Percentiles rank a stretch among this genome's conserved stretches.
phyloP scores from a whole-genome alignment of 1,139 yeast species.

The Blastobotrys persicus region DNA sequence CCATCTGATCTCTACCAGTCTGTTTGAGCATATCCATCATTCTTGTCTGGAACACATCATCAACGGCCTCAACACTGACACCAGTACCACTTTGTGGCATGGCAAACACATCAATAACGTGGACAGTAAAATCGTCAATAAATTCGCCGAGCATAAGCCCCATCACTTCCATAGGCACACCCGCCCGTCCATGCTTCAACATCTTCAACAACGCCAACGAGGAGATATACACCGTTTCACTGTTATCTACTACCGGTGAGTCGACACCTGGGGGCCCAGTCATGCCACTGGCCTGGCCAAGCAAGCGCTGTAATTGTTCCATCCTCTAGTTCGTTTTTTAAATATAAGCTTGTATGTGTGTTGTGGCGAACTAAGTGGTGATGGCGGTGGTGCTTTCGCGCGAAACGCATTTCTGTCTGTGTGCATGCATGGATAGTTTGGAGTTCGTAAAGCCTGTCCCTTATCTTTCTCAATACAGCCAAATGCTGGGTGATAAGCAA shows the following conservation, averaged over 20 bases:
- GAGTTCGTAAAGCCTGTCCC: no score
- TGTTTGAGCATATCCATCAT: slow-evolving; percentile 99
- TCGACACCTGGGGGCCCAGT: slow-evolving; percentile 43
- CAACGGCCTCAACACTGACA: slow-evolving; percentile 98
- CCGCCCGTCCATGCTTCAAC: slow-evolving; percentile 98
- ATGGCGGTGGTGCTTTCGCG: neutral
- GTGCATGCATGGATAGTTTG: no score
- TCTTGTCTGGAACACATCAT: slow-evolving; percentile 96
- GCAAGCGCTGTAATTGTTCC: slow-evolving; percentile 75
- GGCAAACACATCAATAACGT: slow-evolving; percentile 96
- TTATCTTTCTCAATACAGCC: neutral
- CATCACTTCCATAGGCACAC: slow-evolving; percentile 99
- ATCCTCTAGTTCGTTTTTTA: slow-evolving; percentile 34
- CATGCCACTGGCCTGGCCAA: slow-evolving; percentile 52
- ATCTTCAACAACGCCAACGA: slow-evolving; percentile 91
- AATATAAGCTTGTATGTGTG: slow-evolving; percentile 4
- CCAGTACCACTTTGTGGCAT: slow-evolving; percentile 98
- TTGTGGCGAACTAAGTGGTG: slow-evolving; percentile 6
- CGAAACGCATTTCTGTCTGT: no score
- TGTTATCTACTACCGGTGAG: slow-evolving; percentile 84
- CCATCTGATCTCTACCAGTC: slow-evolving; percentile 98
- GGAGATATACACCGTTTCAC: slow-evolving; percentile 95
- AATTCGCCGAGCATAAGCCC: slow-evolving; percentile 98
- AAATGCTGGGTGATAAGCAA: neutral
- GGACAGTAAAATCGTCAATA: slow-evolving; percentile 95